Evolutionary conservation across 2,329 filamentous ascomycete species (phyloP).

Genomic region (Aspergillus sp.): DNA sequence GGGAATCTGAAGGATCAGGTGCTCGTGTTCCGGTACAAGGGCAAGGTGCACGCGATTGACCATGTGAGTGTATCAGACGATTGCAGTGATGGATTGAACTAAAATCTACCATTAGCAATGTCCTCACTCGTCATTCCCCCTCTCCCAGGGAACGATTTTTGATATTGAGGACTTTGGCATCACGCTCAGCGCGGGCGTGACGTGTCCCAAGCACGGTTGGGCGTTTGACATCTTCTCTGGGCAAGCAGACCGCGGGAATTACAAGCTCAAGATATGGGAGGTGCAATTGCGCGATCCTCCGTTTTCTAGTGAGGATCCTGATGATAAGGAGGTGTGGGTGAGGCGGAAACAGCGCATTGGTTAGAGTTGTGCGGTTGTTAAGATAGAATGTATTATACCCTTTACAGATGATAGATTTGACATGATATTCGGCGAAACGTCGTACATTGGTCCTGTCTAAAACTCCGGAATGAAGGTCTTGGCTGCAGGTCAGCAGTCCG

Average conservation of each 20-base stretch:
- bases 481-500: no score
- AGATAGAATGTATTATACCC: no score
- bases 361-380: conserved; percentile 5
- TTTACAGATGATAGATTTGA: no score
- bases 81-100: neutral
- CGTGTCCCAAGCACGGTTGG: conserved; percentile 69
- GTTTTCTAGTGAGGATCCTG: neutral
- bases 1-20: conserved; percentile 58
- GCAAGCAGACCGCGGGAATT: conserved; percentile 60
- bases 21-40: conserved; percentile 63
- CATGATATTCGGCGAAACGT: no score
- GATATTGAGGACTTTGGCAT: conserved; percentile 72
- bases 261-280: conserved; percentile 64
- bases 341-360: conserved; percentile 34
- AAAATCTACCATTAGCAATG: conserved; percentile 52
- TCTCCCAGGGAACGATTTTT: conserved; percentile 62
- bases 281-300: conserved; percentile 51
- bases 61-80: conserved; percentile 50
- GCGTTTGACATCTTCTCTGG: conserved; percentile 68
- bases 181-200: conserved; percentile 52
- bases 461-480: no score
- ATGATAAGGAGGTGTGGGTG: conserved; percentile 35
- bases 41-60: conserved; percentile 66
- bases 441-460: no score
- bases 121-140: conserved; percentile 65